Evolutionary conservation across 257 asterid genomes (phyloP).

Genomic region (Ophiorrhiza pumila): DNA sequence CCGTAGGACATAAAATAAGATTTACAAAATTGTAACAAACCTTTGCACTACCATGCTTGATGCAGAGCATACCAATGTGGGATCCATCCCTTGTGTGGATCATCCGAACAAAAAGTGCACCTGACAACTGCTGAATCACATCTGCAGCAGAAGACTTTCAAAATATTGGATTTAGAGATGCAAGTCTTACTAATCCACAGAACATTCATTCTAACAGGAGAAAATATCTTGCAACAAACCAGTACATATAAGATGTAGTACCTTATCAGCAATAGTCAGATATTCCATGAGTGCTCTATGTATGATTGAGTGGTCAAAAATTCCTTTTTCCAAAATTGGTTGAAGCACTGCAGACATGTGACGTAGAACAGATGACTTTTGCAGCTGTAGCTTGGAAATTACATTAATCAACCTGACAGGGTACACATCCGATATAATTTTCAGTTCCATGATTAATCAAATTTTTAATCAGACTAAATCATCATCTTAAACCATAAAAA

Average conservation of each 20-base stretch:
- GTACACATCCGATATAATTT: background rate
- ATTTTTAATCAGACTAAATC: background rate
- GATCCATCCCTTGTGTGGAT: slow-evolving; percentile 92
- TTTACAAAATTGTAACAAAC: slow-evolving; percentile 27
- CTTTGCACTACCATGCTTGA: slow-evolving; percentile 94
- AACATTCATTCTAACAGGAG: background rate
- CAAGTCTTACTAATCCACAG: background rate
- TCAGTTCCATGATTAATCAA: background rate
- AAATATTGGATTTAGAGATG: slow-evolving; percentile 42
- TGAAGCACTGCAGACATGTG: slow-evolving; percentile 80
- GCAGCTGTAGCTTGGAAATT: slow-evolving; percentile 66
- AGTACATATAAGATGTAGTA: slow-evolving; percentile 14
- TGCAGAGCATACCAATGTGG: slow-evolving; percentile 66
- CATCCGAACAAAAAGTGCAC: slow-evolving; percentile 62
- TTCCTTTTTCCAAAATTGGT: slow-evolving; percentile 89
- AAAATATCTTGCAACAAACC: background rate
- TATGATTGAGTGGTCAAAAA: slow-evolving; percentile 84
- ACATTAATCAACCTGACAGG: slow-evolving; percentile 70
- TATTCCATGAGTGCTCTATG: slow-evolving; percentile 79
- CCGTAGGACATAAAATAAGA: slow-evolving; percentile 4
- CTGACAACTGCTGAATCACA: slow-evolving; percentile 67
- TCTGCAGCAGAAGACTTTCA: slow-evolving; percentile 87
- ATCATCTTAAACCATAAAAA: background rate
- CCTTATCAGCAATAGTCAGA: slow-evolving; percentile 75
- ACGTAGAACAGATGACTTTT: slow-evolving; percentile 70